Evolutionary conservation across 768 basidiomycete genomes (phyloP).

Genomic region (Phanerochaete carnosa): DNA sequence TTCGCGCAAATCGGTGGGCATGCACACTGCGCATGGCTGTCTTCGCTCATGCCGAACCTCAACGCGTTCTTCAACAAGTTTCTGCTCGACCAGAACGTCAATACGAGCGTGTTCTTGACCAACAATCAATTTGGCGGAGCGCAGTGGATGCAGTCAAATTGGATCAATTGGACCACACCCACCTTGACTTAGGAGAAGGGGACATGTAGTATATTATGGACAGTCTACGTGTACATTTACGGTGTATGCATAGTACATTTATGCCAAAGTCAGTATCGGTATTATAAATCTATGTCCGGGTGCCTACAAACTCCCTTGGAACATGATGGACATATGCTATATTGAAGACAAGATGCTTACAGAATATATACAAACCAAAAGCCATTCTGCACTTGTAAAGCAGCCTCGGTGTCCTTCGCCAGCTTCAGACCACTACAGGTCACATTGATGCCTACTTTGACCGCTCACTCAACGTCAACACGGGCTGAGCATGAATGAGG

Average conservation of each 20-base stretch:
- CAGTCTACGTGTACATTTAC: no score
- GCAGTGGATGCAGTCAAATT: slow-evolving; percentile 36
- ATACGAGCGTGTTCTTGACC: slow-evolving; percentile 43
- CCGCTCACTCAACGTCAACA: slow-evolving; percentile 17
- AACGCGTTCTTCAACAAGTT: slow-evolving; percentile 56
- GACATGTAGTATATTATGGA: neutral
- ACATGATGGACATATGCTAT: no score
- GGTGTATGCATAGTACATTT: neutral
- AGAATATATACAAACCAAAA: no score
- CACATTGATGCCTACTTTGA: slow-evolving; percentile 22
- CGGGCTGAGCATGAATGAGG: slow-evolving; percentile 27
- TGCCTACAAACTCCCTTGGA: no score
- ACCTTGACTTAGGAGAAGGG: slow-evolving; percentile 23
- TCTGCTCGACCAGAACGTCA: slow-evolving; percentile 43
- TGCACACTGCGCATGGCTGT: slow-evolving; percentile 52
- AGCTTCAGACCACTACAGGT: neutral
- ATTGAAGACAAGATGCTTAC: no score
- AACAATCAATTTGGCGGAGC: slow-evolving; percentile 38
- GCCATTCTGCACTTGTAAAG: no score
- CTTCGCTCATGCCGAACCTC: slow-evolving; percentile 39
- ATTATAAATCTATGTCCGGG: no score
- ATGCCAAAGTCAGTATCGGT: neutral
- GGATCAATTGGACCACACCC: slow-evolving; percentile 50
- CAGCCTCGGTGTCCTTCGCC: no score
- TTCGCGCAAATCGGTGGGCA: slow-evolving; percentile 54